Evolutionary conservation across 2,329 filamentous ascomycete genomes (phyloP), one percentile per base, ranked within the genome.

Genomic region (Cucurbitaria berberidis): DNA sequence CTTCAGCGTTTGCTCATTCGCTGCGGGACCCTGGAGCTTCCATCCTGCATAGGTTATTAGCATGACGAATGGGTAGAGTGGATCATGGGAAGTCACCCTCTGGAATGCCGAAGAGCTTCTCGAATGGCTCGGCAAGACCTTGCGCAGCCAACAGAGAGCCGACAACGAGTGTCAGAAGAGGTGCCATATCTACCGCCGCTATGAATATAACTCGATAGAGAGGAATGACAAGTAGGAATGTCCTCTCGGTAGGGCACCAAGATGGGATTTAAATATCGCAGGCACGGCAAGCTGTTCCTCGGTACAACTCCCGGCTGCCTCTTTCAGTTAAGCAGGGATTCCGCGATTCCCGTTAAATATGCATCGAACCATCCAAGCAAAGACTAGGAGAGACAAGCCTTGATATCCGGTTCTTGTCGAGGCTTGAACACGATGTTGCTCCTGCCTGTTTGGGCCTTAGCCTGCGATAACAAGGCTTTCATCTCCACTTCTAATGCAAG

Each of bases 111-210:
- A 60, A 57, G 1, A 68, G 59, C 60, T 65, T 67, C 49, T 68
- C 66, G 24, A 68, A 68, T 7, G 64, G 63, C 48, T 67, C 57
- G 19, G 65, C 65, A 42, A 68, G 56, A 29, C 53, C 57, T 22
- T 47, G 50, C 21, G 57, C 55, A 19, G 64, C 62, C 60, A 68
- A 49, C 46, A 68, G 46, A 22, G 64, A 67, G 55, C 60, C 57
- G 36, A 66, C 57, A 35, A 68, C 44, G 57, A 67, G 57, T 21
- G 60, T 55, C 27, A 65, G 57, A 32, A 67, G 48, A 26, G 62
- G 64, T 48, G 64, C 60, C 64, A 67, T 67, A 18, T 54, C 43
- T 57, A 46, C 54, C 44, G 49, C 55, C 26, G 42, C 46, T 26
- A 26, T 34, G 36, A 42, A 45, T 51, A 55, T 60, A 41, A 48